These are phyloP conservation scores for Penicillium atrosanguineum DNA, from an alignment of 495 filamentous ascomycete species.

Conservation along the genomic window DNA sequence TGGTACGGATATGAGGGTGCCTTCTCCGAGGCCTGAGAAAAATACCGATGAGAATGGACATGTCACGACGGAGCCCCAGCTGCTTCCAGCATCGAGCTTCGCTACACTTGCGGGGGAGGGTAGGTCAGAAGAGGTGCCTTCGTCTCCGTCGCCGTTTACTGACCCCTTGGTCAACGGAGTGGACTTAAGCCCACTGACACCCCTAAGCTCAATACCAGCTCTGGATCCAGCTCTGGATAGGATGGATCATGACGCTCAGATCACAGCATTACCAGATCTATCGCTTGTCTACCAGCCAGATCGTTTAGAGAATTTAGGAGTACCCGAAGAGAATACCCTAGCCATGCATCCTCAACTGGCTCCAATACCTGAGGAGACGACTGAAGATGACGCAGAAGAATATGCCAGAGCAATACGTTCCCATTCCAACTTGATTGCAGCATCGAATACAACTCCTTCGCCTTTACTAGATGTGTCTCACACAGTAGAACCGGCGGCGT, in stretches of 20 bases:
- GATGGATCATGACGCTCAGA: background rate
- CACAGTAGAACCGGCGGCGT: background rate
- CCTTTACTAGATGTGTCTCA: background rate
- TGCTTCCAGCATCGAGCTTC: background rate
- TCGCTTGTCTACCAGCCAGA: background rate
- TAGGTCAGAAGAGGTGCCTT: background rate
- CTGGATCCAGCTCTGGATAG: background rate
- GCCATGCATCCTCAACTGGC: conserved; percentile 7
- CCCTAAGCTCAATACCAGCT: background rate
- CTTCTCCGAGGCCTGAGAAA: background rate
- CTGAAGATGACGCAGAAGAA: background rate
- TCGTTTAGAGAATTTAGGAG: background rate
- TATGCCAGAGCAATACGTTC: too few species aligned
- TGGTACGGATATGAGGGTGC: conserved; percentile 6
- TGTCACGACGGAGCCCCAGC: background rate
- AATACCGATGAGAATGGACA: background rate
- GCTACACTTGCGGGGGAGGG: background rate
- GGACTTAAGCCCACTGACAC: background rate
- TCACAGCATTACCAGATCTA: background rate
- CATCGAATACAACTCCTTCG: background rate
- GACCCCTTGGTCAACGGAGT: background rate
- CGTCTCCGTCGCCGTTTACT: conserved; percentile 8
- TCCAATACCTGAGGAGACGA: conserved; percentile 12
- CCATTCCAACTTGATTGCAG: background rate
- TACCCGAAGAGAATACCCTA: background rate